A percentile compares a stretch with the other conserved stretches of the same genome.
phyloP scores from a whole-genome alignment of 306 rosid species.

The Casuarina equisetifolia region DNA sequence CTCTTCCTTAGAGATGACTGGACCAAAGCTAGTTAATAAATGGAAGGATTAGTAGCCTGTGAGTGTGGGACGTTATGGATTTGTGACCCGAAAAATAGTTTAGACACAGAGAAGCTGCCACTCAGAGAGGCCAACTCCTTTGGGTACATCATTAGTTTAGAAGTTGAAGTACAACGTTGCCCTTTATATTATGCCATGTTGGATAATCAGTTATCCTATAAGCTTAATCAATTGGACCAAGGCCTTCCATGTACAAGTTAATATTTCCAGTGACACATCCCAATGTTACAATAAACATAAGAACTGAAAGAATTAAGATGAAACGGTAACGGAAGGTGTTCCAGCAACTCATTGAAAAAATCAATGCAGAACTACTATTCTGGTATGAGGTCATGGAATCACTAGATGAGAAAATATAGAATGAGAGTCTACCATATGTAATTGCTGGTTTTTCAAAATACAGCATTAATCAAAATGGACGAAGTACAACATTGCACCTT shows the following conservation, averaged over 20 bases:
- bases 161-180: neutral
- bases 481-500: neutral
- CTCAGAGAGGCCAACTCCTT: neutral
- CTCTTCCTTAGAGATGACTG: no score
- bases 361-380: neutral
- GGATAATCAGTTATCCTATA: neutral
- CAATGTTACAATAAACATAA: neutral
- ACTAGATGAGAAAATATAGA: neutral
- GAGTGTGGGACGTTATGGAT: neutral
- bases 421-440: neutral
- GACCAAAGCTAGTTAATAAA: no score
- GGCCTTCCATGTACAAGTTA: neutral
- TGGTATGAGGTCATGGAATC: neutral
- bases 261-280: neutral
- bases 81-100: no score
- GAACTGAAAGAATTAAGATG: neutral
- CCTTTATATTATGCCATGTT: constrained; percentile 4
- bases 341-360: neutral
- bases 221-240: neutral
- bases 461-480: neutral
- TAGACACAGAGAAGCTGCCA: neutral
- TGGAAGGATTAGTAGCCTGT: no score
- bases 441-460: neutral
- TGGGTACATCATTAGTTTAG: neutral
- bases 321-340: neutral